Evolutionary conservation across 805 yeast genomes (phyloP), one percentile per base, ranked within the genome.

Genomic region (Candida montana): DNA sequence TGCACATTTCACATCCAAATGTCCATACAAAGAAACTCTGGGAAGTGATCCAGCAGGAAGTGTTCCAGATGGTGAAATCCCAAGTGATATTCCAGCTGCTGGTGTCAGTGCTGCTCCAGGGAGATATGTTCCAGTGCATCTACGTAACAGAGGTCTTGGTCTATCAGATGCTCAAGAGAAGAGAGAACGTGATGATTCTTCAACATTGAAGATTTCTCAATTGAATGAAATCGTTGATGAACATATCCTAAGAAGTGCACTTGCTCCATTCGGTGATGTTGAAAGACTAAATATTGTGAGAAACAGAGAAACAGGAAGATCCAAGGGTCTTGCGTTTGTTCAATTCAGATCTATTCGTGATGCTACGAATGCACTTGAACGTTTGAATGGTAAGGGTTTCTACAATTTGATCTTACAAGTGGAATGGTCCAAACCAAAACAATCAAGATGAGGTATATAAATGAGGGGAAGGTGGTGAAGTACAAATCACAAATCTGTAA

Each of bases 241-340:
- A 64, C 83, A 78, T 50, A 81, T 80, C 67, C 68, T 93, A 55
- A 78, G 90, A 58, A 69, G 68, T 54, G 82, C 82, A 60, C 77
- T 93, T 56, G 77, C 72, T 49, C 76, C 69, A 62, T 82, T 71
- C 71, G 95, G 79, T 55, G 77, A 69, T 46, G 69, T 76, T 52
- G 69, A 77, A 45, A 83, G 96, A 68, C 85, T 84, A 52, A 83
- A 83, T 49, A 73, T 93, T 45, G 89, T 89, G 46, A 84, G 86
- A 71, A 86, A 89, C 69, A 83, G 88, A 69, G 95, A 85, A 56
- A 93, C 98, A 21, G 93, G 95, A 51, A 83, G 82, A 65, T 85
- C 96, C 34, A 84, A 88, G 69, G 99, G 99, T 59, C 80, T 91
- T 65, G 98, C 98, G 6, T 93, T 87, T 65, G 95, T 90, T 51